These are phyloP conservation scores for Ophiostoma triangulosporum DNA, from an alignment of 2,329 filamentous ascomycete genomes.

Conservation along the genomic window DNA sequence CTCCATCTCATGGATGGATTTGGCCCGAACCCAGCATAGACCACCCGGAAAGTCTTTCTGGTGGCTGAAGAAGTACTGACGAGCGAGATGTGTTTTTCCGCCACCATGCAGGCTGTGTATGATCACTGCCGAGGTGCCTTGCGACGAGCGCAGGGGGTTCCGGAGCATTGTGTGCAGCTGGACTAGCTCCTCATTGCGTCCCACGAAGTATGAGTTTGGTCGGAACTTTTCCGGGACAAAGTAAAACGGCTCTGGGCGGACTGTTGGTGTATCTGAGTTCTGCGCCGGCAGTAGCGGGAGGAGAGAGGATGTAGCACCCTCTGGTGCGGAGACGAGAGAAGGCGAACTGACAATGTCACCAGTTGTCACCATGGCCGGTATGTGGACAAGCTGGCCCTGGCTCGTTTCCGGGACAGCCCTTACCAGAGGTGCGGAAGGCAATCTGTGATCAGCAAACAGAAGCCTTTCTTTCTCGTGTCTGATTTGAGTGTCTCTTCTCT, in stretches of 20 bases:
- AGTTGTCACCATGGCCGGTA: not conserved
- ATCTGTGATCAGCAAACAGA: too few relatives aligned
- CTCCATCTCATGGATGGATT: constrained; percentile 42
- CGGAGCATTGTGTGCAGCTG: constrained; percentile 46
- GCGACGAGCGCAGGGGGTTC: constrained; percentile 38
- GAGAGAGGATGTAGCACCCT: not conserved
- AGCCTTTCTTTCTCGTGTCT: not conserved
- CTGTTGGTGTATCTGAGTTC: not conserved
- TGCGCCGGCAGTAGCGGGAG: not conserved
- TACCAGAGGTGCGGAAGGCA: not conserved
- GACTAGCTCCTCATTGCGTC: constrained; percentile 43
- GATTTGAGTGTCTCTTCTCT: not conserved
- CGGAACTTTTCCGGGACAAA: constrained; percentile 43
- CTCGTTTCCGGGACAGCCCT: not conserved
- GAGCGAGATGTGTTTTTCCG: constrained; percentile 55
- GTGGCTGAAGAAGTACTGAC: constrained; percentile 52
- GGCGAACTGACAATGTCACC: not conserved
- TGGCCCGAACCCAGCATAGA: constrained; percentile 56
- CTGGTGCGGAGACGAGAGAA: not conserved
- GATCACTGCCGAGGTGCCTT: constrained; percentile 49
- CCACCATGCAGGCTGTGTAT: constrained; percentile 51
- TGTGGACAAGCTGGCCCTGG: not conserved
- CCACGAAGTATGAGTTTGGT: constrained; percentile 49
- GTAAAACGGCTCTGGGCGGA: constrained; percentile 18
- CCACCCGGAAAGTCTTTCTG: constrained; percentile 48